Conservation (phyloP, 805 yeast genomes). For the Candida coleopterorum region DNA sequence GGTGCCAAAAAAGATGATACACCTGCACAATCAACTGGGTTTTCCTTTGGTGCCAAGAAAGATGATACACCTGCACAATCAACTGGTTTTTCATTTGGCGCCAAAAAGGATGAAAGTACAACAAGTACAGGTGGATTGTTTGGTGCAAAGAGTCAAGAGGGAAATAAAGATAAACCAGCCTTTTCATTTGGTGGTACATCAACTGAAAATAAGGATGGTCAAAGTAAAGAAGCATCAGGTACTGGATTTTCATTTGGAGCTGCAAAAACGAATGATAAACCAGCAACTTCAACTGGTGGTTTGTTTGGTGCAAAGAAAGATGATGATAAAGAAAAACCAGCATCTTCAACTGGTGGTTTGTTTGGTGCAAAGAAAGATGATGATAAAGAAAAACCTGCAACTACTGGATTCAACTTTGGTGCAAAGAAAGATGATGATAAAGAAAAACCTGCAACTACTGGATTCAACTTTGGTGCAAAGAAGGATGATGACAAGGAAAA, state of each 20-base stretch:
- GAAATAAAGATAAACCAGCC: slow-evolving; percentile 8
- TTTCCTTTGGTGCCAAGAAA: slow-evolving; percentile 19
- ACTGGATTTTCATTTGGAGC: slow-evolving; percentile 18
- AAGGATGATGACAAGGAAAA: slow-evolving; percentile 13
- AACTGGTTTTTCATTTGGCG: slow-evolving; percentile 20
- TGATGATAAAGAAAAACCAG: slow-evolving; percentile 9
- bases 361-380: slow-evolving; percentile 14
- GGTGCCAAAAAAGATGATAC: slow-evolving; percentile 8
- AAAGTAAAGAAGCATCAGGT: slow-evolving; percentile 12
- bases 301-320: slow-evolving; percentile 18
- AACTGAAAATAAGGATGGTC: slow-evolving; percentile 10
- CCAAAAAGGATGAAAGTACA: slow-evolving; percentile 11
- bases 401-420: slow-evolving; percentile 17
- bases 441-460: slow-evolving; percentile 8
- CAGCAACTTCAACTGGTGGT: slow-evolving; percentile 10
- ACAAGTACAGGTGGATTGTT: slow-evolving; percentile 11
- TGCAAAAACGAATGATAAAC: slow-evolving; percentile 10
- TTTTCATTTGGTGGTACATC: slow-evolving; percentile 7
- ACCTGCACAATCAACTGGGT: slow-evolving; percentile 8
- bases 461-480: slow-evolving; percentile 18
- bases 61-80: slow-evolving; percentile 15
- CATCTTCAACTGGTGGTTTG: slow-evolving; percentile 7
- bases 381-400: slow-evolving; percentile 10
- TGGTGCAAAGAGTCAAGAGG: slow-evolving; percentile 10
- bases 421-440: slow-evolving; percentile 11